Base-by-base conservation (phyloP, 78 protist species). In the Thecamonas trahens region DNA sequence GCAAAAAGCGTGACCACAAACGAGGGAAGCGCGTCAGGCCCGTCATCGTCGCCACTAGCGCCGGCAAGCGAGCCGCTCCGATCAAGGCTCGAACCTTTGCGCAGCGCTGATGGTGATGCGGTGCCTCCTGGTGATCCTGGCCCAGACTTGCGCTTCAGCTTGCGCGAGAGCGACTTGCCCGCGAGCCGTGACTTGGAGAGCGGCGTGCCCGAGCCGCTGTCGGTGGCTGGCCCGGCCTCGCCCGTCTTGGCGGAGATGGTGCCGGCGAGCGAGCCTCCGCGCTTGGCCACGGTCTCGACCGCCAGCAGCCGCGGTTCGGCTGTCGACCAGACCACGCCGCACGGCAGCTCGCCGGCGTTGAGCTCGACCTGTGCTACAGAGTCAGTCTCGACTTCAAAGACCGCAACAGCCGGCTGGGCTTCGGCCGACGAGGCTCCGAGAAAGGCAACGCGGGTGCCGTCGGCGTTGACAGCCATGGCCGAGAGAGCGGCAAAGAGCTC, bases 401-500 rank as follows among this genome's bases (percentile, higher is more conserved):
- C 50, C 24, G n/a, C 5, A 13, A 42, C 34, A 42, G 40, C 15
- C 28, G 37, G 1, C 5, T 42, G 58, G 3, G 70, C 42, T 0
- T 47, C 6, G 37, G 68, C 65, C 4, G 26, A 2, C 28, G 54
- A 9, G 22, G 7, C 49, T 7, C 45, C 22, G 39, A 70, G 58
- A 18, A 77, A 3, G 18, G 55, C 60, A 17, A 77, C 83, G 31
- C 20, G 57, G 20, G 59, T 60, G 49, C 76, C 83, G 29, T 1
- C 37, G 22, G 18, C 0, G 54, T 77, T 77, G 67, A 77, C 38
- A 20, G 66, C 52, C 31, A 24, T 26, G 38, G 37, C 29, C 26
- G 2, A 6, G 34, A 63, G 24, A 2, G 7, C 42, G 31, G 45
- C 49, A 6, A 53, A 60, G 6, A 9, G 53, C 11, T 3, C 17